Evolutionary conservation across 1,284 basidiomycete species (phyloP), one percentile per base, ranked within the genome.

Genomic region (Chalciporus sp.): DNA sequence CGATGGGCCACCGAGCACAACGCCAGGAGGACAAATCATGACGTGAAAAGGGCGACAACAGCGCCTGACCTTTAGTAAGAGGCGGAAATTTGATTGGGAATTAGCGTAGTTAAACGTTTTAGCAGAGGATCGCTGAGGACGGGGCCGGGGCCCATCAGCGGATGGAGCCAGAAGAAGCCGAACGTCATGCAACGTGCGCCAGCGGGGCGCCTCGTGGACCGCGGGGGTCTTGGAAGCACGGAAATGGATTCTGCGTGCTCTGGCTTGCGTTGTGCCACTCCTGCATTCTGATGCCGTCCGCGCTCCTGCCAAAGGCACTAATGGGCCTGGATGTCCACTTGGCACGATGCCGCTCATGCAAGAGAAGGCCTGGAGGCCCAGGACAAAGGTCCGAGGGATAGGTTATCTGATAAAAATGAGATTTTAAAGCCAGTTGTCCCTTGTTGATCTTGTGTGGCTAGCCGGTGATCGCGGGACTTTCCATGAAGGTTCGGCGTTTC

Each of bases 91-190:
- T 55, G 66, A 72, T 60, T 66, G 56, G 8, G 55, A 69, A 63
- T 71, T 68, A 72, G 55, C 57, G 57, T 71, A 56, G 66, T 72
- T 71, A 69, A 56, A 58, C 69, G 58, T 71, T 68, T 72, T 67
- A 49, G 51, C 61, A 67, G 52, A 42, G 17, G 60, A 61, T 67
- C 57, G 53, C 56, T 64, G 37, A 47, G 29, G 47, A 55, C 62
- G 62, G 64, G 55, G 28, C 64, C 64, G 61, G 53, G 28, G 23
- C 6, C 23, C 17, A 35, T 44, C 54, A 54, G 40, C 11, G 37
- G 35, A 41, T 46, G 41, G 42, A 27, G 51, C 27, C 20, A 41
- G 46, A 41, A 44, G 41, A 41, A 27, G 51, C 27, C 27, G 39
- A 44, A 41, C 37, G 47, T 55, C 46, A 52, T 42, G 47, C 17